phyloP scores from a whole-genome alignment of 108 stramenopile species.

The Fragilaria crotonensis region DNA sequence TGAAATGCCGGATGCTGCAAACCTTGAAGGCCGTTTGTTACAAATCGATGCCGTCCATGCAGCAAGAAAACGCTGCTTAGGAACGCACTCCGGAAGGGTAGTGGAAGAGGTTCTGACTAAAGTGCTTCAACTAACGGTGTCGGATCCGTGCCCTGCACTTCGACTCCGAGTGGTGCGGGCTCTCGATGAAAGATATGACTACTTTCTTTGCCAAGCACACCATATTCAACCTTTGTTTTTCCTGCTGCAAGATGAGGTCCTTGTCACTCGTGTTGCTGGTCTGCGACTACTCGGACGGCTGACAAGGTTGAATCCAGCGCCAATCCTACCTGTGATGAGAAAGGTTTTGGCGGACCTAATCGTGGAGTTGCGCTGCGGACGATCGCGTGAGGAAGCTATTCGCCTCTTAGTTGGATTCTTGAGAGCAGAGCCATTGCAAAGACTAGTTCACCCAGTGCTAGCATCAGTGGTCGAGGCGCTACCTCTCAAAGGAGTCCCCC shows the following conservation, averaged over 20 bases:
- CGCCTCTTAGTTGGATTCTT: slow-evolving; percentile 76
- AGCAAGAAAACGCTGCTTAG: slow-evolving; percentile 30
- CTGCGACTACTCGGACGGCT: slow-evolving; percentile 82
- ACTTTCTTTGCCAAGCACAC: slow-evolving; percentile 72
- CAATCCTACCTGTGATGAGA: slow-evolving; percentile 71
- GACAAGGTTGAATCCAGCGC: slow-evolving; percentile 78
- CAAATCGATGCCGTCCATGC: neutral
- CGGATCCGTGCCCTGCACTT: slow-evolving; percentile 79
- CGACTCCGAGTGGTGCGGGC: slow-evolving; percentile 78
- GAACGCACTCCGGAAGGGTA: slow-evolving; percentile 48
- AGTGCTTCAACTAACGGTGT: slow-evolving; percentile 71
- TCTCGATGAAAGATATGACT: slow-evolving; percentile 81
- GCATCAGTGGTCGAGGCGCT: slow-evolving; percentile 58
- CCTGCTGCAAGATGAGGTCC: slow-evolving; percentile 82
- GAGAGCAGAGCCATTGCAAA: slow-evolving; percentile 58
- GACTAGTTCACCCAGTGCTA: slow-evolving; percentile 67
- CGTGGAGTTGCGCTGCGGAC: slow-evolving; percentile 66
- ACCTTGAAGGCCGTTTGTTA: neutral
- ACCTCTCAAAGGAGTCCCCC: slow-evolving; percentile 58
- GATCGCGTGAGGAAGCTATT: slow-evolving; percentile 70
- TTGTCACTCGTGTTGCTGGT: slow-evolving; percentile 73
- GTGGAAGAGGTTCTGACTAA: slow-evolving; percentile 79
- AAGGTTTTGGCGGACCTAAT: slow-evolving; percentile 64
- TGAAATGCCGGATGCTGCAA: neutral
- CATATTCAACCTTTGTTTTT: slow-evolving; percentile 79